These are phyloP conservation scores for Hymenochaete sp. DNA, from an alignment of 1,284 basidiomycete species.

Conservation along the genomic window DNA sequence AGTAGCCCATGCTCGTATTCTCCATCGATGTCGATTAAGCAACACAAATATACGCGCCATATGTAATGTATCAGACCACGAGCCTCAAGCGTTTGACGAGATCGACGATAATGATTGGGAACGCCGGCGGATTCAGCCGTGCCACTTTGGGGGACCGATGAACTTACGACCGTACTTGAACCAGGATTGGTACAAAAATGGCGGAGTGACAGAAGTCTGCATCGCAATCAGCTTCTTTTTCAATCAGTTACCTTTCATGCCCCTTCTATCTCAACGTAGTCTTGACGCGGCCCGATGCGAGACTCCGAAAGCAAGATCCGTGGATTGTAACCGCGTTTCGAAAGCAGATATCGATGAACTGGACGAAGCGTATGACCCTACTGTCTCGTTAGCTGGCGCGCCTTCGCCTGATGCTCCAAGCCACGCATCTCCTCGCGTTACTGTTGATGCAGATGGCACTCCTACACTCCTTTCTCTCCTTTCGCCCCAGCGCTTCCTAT, in stretches of 20 bases:
- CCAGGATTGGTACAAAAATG: conserved; percentile 36
- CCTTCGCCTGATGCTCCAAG: conserved; percentile 17
- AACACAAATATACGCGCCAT: not conserved
- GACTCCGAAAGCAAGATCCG: conserved; percentile 1
- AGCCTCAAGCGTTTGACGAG: conserved; percentile 22
- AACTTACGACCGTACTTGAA: conserved; percentile 47
- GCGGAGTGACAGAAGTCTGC: conserved; percentile 37
- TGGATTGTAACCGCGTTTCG: not conserved
- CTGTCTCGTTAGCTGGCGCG: no score
- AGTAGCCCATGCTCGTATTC: conserved; percentile 44
- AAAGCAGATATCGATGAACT: not conserved
- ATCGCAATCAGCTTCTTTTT: conserved; percentile 38
- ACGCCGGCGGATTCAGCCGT: conserved; percentile 41
- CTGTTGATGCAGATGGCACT: not conserved
- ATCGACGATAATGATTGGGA: conserved; percentile 46
- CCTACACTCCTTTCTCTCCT: conserved; percentile 37
- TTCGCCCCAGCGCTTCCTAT: conserved; percentile 36
- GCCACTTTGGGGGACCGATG: conserved; percentile 40
- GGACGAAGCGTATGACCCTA: conserved; percentile 6
- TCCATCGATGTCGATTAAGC: conserved; percentile 36
- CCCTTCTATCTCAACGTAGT: conserved; percentile 28
- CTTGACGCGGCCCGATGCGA: not conserved
- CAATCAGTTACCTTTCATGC: conserved; percentile 43
- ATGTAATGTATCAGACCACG: not conserved
- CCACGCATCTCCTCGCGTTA: not conserved